Percentiles rank a stretch among this genome's conserved stretches.
phyloP scores from a whole-genome alignment of 768 basidiomycete genomes.

The Lanmaoa rubissima region DNA sequence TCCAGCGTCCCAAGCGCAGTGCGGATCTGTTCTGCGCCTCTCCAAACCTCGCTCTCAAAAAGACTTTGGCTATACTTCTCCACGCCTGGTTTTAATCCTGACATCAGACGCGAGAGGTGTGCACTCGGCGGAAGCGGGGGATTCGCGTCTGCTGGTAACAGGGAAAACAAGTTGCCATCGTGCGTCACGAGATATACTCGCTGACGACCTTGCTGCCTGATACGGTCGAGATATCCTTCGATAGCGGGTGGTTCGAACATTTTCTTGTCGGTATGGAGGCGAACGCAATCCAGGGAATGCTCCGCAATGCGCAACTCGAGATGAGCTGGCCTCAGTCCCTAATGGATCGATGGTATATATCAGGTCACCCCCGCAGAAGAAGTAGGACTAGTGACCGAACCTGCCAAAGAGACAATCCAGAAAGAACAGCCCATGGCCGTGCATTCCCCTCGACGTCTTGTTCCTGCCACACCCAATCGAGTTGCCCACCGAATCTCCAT shows the following conservation, averaged over 20 bases:
- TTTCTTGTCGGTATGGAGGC: slow-evolving; percentile 38
- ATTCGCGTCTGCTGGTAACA: slow-evolving; percentile 50
- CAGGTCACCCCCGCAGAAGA: slow-evolving; percentile 9
- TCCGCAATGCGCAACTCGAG: slow-evolving; percentile 75
- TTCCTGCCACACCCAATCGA: slow-evolving; percentile 89
- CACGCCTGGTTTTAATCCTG: slow-evolving; percentile 27
- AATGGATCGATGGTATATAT: background rate
- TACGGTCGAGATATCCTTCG: slow-evolving; percentile 83
- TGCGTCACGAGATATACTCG: slow-evolving; percentile 70
- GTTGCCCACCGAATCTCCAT: slow-evolving; percentile 68
- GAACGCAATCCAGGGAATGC: slow-evolving; percentile 55
- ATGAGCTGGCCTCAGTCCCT: slow-evolving; percentile 45
- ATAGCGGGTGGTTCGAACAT: slow-evolving; percentile 76
- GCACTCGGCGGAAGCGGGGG: slow-evolving; percentile 70
- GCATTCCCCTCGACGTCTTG: slow-evolving; percentile 58
- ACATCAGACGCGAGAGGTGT: slow-evolving; percentile 32
- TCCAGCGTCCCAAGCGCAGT: slow-evolving; percentile 69
- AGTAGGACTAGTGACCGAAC: slow-evolving; percentile 37
- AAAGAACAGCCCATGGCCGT: slow-evolving; percentile 72
- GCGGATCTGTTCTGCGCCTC: slow-evolving; percentile 64
- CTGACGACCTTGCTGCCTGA: slow-evolving; percentile 57
- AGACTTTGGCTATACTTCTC: slow-evolving; percentile 35
- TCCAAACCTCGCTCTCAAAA: slow-evolving; percentile 51
- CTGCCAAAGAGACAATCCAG: slow-evolving; percentile 70
- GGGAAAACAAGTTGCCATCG: slow-evolving; percentile 67